These are phyloP conservation scores for Sporobolomyces pararoseus DNA, from an alignment of 768 basidiomycete species.

Conservation along the genomic window DNA sequence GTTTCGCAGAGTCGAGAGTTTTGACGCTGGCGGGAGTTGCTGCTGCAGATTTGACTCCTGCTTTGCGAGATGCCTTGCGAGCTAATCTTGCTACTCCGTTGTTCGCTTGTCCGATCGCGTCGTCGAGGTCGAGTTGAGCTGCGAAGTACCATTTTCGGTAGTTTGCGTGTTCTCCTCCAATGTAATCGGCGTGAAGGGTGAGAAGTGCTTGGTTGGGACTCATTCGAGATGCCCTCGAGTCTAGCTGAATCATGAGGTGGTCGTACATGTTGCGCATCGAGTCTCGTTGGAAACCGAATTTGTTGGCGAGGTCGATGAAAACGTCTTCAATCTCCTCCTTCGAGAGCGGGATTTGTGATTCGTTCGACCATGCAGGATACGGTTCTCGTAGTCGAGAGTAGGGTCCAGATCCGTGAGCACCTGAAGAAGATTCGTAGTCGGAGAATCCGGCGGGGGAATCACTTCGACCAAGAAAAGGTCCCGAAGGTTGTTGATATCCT, in stretches of 20 bases:
- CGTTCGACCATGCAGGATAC: conserved; percentile 89
- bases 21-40: conserved; percentile 60
- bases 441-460: conserved; percentile 33
- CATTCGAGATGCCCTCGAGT: conserved; percentile 95
- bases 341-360: conserved; percentile 89
- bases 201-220: conserved; percentile 89
- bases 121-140: conserved; percentile 95
- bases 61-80: conserved; percentile 55
- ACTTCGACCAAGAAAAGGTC: conserved; percentile 30
- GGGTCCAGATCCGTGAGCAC: conserved; percentile 27
- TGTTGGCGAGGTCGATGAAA: conserved; percentile 92
- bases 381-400: conserved; percentile 63
- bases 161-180: conserved; percentile 96
- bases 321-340: conserved; percentile 99
- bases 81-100: conserved; percentile 74
- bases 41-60: conserved; percentile 47
- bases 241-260: conserved; percentile 94
- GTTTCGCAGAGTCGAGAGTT: conserved; percentile 78
- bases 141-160: conserved; percentile 99
- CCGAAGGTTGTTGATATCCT: conserved; percentile 26
- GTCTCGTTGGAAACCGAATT: conserved; percentile 96
- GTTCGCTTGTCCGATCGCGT: conserved; percentile 90
- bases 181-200: conserved; percentile 96
- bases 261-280: conserved; percentile 98
- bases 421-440: conserved; percentile 35